Evolutionary conservation across 1,284 basidiomycete genomes (phyloP).

Genomic region (Pascua sp.): DNA sequence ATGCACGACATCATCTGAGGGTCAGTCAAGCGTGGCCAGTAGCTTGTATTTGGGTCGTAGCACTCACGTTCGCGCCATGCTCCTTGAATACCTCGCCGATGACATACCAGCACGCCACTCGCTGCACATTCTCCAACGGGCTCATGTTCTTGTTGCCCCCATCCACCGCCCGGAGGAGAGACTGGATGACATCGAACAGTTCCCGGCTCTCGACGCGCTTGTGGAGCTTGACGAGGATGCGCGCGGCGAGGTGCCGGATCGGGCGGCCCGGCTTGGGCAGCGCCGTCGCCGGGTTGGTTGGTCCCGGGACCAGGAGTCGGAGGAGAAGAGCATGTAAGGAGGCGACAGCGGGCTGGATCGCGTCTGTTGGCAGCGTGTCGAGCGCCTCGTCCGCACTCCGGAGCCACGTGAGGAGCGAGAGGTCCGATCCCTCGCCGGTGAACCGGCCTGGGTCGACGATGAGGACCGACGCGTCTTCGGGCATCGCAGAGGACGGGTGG

Average conservation of each 20-base stretch:
- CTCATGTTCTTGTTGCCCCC: constrained; percentile 47
- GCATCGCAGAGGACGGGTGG: constrained; percentile 4
- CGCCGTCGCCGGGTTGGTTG: constrained; percentile 11
- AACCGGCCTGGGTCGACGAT: constrained; percentile 31
- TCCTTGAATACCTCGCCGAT: constrained; percentile 81
- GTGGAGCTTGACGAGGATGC: constrained; percentile 76
- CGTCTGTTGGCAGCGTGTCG: constrained; percentile 24
- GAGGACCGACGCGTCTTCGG: constrained; percentile 17
- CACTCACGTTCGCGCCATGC: constrained; percentile 73
- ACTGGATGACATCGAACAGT: constrained; percentile 82
- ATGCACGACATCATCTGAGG: constrained; percentile 88
- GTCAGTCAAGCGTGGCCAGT: not conserved
- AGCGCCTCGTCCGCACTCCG: constrained; percentile 43
- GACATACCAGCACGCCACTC: constrained; percentile 64
- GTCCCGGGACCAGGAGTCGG: constrained; percentile 34
- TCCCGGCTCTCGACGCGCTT: constrained; percentile 74
- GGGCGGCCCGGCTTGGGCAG: constrained; percentile 80
- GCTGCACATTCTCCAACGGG: constrained; percentile 58
- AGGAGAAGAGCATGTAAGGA: constrained; percentile 40
- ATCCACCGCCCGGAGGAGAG: constrained; percentile 65
- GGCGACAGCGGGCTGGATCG: constrained; percentile 28
- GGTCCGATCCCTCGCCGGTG: constrained; percentile 42
- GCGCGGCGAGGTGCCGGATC: constrained; percentile 70
- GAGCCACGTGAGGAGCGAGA: constrained; percentile 42
- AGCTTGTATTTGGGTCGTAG: not conserved